phyloP scores from a whole-genome alignment of 768 basidiomycete species.

The Cystofilobasidium bisporidii region DNA sequence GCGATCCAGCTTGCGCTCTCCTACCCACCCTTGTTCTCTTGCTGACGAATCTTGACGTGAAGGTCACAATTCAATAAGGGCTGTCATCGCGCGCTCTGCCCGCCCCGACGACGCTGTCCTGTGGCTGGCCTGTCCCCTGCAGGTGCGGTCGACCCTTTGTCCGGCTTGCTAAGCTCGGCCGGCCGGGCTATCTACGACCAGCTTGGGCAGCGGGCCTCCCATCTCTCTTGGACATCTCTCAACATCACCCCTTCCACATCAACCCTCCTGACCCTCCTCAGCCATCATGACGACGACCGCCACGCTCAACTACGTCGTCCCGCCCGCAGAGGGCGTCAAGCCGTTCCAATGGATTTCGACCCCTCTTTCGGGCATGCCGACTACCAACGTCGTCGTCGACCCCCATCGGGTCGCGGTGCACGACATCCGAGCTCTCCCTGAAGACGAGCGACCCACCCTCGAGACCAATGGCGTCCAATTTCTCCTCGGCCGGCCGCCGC shows the following conservation, averaged over 20 bases:
- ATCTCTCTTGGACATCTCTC: neutral
- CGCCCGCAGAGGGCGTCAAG: neutral
- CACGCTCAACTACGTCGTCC: conserved; percentile 14
- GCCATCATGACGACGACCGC: neutral
- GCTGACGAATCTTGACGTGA: too few species aligned
- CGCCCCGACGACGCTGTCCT: too few species aligned
- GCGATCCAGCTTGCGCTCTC: too few species aligned
- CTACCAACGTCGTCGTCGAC: conserved; percentile 5
- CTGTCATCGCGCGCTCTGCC: too few species aligned
- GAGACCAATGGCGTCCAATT: conserved; percentile 15
- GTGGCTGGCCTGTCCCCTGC: too few species aligned
- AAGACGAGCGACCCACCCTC: neutral
- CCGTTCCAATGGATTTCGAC: conserved; percentile 14
- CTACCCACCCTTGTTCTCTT: too few species aligned
- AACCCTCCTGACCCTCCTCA: neutral
- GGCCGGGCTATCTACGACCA: too few species aligned
- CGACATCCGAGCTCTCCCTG: conserved; percentile 8
- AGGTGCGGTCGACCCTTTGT: too few species aligned
- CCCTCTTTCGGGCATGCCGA: neutral
- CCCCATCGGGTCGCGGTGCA: neutral
- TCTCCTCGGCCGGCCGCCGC: neutral
- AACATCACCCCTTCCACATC: neutral
- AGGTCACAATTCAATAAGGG: too few species aligned
- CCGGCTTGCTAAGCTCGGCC: too few species aligned
- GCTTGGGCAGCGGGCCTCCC: too few species aligned